A percentile compares a stretch with the other conserved stretches of the same genome.
phyloP scores from a whole-genome alignment of 1,284 basidiomycete genomes.

The Ustilago curta region DNA sequence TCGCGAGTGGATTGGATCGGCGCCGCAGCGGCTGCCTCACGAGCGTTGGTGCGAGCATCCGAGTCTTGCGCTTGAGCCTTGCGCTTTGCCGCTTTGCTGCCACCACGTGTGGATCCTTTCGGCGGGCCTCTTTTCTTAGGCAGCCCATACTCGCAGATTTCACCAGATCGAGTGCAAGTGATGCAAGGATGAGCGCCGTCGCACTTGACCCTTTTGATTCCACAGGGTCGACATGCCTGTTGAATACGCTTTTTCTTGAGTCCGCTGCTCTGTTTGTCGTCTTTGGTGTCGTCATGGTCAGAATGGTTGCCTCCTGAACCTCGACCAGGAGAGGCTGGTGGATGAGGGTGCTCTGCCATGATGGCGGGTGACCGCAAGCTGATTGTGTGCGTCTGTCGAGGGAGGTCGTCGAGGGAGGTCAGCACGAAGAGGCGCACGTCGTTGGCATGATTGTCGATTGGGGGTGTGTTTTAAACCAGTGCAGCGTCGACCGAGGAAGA shows the following conservation, averaged over 20 bases:
- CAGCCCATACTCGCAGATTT: slow-evolving; percentile 56
- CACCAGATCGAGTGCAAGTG: slow-evolving; percentile 53
- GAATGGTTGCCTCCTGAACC: slow-evolving; percentile 9
- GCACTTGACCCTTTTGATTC: slow-evolving; percentile 59
- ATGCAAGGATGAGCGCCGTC: slow-evolving; percentile 53
- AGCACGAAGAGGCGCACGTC: not conserved
- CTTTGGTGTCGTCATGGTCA: slow-evolving; percentile 27
- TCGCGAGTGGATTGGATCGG: slow-evolving; percentile 31
- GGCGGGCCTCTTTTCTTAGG: slow-evolving; percentile 61
- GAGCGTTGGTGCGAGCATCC: slow-evolving; percentile 12
- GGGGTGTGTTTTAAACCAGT: too few relatives aligned
- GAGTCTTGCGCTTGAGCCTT: slow-evolving; percentile 15
- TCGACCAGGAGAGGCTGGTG: slow-evolving; percentile 6
- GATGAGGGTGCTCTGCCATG: slow-evolving; percentile 9
- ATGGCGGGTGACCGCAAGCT: not conserved
- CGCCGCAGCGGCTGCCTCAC: slow-evolving; percentile 20
- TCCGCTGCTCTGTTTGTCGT: slow-evolving; percentile 23
- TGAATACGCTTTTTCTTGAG: slow-evolving; percentile 58
- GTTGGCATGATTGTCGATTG: not conserved
- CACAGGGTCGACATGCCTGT: slow-evolving; percentile 57
- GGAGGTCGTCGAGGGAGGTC: slow-evolving; percentile 1
- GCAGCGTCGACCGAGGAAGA: too few relatives aligned
- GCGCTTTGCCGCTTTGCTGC: slow-evolving; percentile 40
- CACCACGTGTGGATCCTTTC: slow-evolving; percentile 55
- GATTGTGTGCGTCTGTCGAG: not conserved